These are phyloP conservation scores for Purpureocillium lavendulum DNA, from an alignment of 2,329 filamentous ascomycete genomes.

Conservation along the genomic window DNA sequence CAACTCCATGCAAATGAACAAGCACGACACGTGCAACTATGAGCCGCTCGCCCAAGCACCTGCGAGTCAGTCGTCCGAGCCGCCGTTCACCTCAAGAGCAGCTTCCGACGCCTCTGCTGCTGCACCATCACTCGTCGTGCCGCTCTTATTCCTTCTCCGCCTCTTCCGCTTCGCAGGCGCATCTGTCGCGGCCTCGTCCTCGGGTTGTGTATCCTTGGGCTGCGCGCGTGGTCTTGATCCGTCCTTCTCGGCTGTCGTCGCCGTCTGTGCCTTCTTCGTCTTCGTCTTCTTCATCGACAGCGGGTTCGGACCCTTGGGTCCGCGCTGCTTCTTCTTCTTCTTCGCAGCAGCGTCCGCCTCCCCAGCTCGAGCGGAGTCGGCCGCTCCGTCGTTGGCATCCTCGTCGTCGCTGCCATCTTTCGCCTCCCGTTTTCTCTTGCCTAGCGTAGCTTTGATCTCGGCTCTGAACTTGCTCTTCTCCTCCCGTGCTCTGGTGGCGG, in stretches of 20 bases:
- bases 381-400: constrained; percentile 29
- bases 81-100: too few relatives aligned
- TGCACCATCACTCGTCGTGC: constrained; percentile 7
- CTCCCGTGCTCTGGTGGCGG: constrained; percentile 54
- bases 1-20: too few relatives aligned
- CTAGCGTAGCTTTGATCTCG: constrained; percentile 48
- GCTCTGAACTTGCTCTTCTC: constrained; percentile 68
- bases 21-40: too few relatives aligned
- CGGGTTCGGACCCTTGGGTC: constrained; percentile 63
- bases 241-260: constrained; percentile 12
- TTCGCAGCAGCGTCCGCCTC: constrained; percentile 25
- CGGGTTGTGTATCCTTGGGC: constrained; percentile 20
- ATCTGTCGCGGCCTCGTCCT: constrained; percentile 13
- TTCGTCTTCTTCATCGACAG: constrained; percentile 65
- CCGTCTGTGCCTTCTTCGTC: constrained; percentile 41
- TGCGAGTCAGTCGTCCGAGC: too few relatives aligned
- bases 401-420: constrained; percentile 21
- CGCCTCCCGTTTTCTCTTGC: constrained; percentile 44
- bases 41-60: too few relatives aligned
- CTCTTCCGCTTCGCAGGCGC: constrained; percentile 21
- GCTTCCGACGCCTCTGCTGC: constrained; percentile 6
- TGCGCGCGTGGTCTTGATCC: constrained; percentile 24
- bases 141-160: constrained; percentile 19
- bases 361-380: too few relatives aligned
- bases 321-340: constrained; percentile 51